Conservation (phyloP, 148 eudicot genomes). For the Fagopyrum esculentum region DNA sequence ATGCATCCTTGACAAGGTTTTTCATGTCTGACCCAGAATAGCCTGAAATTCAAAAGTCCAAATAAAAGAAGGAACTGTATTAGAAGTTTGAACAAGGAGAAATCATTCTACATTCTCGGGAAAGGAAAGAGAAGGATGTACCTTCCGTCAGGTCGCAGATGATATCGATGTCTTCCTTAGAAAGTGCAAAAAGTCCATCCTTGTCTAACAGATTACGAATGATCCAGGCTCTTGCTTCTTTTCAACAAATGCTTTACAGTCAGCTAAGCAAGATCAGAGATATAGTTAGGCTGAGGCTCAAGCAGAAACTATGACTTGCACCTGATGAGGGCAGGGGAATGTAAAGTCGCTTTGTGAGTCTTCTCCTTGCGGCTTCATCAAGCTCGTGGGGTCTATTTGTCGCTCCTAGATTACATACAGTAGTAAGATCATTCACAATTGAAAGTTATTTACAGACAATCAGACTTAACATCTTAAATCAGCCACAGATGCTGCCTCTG, state of each 20-base stretch:
- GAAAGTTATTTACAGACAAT: neutral
- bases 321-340: slow-evolving; percentile 95
- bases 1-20: slow-evolving; percentile 94
- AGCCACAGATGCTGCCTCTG: neutral
- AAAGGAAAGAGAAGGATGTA: slow-evolving; percentile 12
- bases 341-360: slow-evolving; percentile 92
- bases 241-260: slow-evolving; percentile 13
- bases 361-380: slow-evolving; percentile 98
- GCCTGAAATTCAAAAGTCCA: slow-evolving; percentile 33
- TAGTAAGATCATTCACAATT: neutral
- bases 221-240: slow-evolving; percentile 97
- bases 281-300: neutral
- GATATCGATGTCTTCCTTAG: slow-evolving; percentile 55
- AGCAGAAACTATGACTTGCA: slow-evolving; percentile 20
- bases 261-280: slow-evolving; percentile 6
- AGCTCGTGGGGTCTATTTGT: slow-evolving; percentile 99
- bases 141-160: slow-evolving; percentile 90
- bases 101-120: neutral
- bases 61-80: neutral
- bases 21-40: slow-evolving; percentile 99
- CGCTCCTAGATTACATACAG: slow-evolving; percentile 52
- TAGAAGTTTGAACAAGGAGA: neutral
- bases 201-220: slow-evolving; percentile 69
- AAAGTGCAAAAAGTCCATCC: slow-evolving; percentile 81
- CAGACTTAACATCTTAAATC: neutral